Conservation (phyloP, 1,139 yeast species). For the Candida sp. region DNA sequence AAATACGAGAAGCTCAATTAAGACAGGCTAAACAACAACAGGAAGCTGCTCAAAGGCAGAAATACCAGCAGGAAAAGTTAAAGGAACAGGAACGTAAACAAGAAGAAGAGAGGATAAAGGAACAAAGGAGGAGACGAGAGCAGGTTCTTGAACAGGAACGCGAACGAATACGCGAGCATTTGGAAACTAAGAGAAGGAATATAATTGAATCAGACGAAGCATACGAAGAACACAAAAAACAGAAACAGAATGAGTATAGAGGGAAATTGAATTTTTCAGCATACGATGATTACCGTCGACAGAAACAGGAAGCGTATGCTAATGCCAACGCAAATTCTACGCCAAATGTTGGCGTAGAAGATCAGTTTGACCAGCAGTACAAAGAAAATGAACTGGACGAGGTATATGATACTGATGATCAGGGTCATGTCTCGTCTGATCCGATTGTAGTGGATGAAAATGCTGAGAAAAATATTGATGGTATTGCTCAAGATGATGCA, state of each 20-base stretch:
- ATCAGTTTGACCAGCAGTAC: constrained; percentile 5
- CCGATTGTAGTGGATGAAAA: constrained; percentile 25
- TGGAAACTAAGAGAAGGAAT: too few species aligned
- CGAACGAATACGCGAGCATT: neutral
- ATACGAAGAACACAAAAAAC: neutral
- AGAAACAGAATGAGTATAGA: neutral
- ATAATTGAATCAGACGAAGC: too few species aligned
- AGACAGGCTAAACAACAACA: neutral
- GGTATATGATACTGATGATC: constrained; percentile 3
- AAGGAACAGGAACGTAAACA: constrained; percentile 5
- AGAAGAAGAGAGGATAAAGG: constrained; percentile 7
- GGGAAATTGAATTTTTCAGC: too few species aligned
- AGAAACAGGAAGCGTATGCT: neutral
- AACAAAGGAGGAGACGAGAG: constrained; percentile 4
- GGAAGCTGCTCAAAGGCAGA: constrained; percentile 4
- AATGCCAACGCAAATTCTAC: neutral
- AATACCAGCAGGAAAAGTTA: constrained; percentile 3
- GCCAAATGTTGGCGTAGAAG: constrained; percentile 1
- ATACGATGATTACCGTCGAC: neutral
- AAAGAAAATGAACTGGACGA: neutral
- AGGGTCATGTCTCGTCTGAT: constrained; percentile 16
- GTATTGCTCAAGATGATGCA: too few species aligned
- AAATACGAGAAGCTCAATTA: constrained; percentile 3
- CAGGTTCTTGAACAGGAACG: neutral
- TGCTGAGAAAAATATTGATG: constrained; percentile 3